These are phyloP conservation scores for Mucor irregularis DNA, from an alignment of 371 early-diverging fungal genomes.

Conservation along the genomic window DNA sequence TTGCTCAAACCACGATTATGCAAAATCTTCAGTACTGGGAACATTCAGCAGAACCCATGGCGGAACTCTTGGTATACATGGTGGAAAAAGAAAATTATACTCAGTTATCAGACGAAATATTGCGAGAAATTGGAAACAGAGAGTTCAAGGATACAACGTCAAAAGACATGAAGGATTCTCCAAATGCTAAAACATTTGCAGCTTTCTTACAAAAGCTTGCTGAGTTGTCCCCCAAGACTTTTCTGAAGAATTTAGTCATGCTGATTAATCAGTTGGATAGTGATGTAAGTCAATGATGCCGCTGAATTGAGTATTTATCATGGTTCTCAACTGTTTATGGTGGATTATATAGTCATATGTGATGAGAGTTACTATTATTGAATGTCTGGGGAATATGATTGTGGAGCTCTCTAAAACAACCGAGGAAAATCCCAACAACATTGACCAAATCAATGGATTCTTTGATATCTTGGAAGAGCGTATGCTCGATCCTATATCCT, in stretches of 20 bases:
- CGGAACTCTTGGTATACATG: conserved; percentile 75
- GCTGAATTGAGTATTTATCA: not conserved
- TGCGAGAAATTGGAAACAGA: conserved; percentile 69
- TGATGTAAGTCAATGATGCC: conserved; percentile 55
- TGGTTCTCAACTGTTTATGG: not conserved
- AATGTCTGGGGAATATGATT: conserved; percentile 83
- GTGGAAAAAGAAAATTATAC: conserved; percentile 66
- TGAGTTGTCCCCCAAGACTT: conserved; percentile 75
- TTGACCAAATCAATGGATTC: conserved; percentile 65
- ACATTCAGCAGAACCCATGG: conserved; percentile 90
- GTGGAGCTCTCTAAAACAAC: conserved; percentile 59
- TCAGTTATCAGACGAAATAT: conserved; percentile 78
- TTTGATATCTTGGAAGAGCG: conserved; percentile 91
- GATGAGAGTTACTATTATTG: conserved; percentile 85
- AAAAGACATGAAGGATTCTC: conserved; percentile 67
- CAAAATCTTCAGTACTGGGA: conserved; percentile 93
- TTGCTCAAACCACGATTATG: conserved; percentile 79
- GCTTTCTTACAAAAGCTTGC: conserved; percentile 83
- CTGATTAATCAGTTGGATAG: conserved; percentile 85
- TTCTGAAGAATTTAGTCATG: conserved; percentile 84
- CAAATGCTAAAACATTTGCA: conserved; percentile 81
- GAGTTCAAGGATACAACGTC: conserved; percentile 56
- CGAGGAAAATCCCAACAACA: conserved; percentile 62
- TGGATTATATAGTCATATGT: conserved; percentile 64
- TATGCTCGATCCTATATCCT: conserved; percentile 82